phyloP scores from a whole-genome alignment of 2,329 filamentous ascomycete species.

The Verruconis gallopava region DNA sequence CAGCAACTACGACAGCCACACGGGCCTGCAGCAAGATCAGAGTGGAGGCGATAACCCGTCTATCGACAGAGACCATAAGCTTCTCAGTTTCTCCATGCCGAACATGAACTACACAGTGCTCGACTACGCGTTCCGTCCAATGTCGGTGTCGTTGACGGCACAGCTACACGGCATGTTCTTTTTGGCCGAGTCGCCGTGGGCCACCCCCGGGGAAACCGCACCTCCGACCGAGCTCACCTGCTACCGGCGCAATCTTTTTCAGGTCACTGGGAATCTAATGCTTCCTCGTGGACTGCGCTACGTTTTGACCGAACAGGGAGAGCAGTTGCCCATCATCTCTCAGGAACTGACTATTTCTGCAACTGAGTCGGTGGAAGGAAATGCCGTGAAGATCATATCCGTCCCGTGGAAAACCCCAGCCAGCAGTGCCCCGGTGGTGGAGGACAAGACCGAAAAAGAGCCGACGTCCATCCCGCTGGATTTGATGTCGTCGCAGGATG shows the following conservation, averaged over 20 bases:
- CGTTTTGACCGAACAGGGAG: slow-evolving; percentile 70
- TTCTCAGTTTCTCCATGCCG: slow-evolving; percentile 38
- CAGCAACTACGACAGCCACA: slow-evolving; percentile 22
- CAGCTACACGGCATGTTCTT: slow-evolving; percentile 87
- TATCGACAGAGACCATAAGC: slow-evolving; percentile 50
- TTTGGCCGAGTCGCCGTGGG: slow-evolving; percentile 64
- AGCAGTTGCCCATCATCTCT: slow-evolving; percentile 66
- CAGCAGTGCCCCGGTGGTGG: slow-evolving; percentile 40
- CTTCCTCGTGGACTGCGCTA: slow-evolving; percentile 66
- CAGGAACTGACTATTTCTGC: slow-evolving; percentile 85
- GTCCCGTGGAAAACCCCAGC: slow-evolving; percentile 97
- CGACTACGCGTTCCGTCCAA: slow-evolving; percentile 51
- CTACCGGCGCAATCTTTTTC: slow-evolving; percentile 90
- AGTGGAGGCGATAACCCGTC: slow-evolving; percentile 39
- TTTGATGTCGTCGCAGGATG: slow-evolving; percentile 50
- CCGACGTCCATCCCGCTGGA: slow-evolving; percentile 69
- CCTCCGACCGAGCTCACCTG: slow-evolving; percentile 79
- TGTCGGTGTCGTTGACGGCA: slow-evolving; percentile 54
- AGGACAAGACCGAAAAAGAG: slow-evolving; percentile 67
- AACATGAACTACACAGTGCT: slow-evolving; percentile 44
- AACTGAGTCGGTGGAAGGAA: slow-evolving; percentile 88
- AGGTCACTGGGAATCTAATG: slow-evolving; percentile 82
- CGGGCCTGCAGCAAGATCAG: slow-evolving; percentile 28
- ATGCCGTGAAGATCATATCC: slow-evolving; percentile 83
- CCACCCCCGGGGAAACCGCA: slow-evolving; percentile 40